Evolutionary conservation across 192 early-diverging fungal genomes (phyloP).

Genomic region (Mortierella antarctica): DNA sequence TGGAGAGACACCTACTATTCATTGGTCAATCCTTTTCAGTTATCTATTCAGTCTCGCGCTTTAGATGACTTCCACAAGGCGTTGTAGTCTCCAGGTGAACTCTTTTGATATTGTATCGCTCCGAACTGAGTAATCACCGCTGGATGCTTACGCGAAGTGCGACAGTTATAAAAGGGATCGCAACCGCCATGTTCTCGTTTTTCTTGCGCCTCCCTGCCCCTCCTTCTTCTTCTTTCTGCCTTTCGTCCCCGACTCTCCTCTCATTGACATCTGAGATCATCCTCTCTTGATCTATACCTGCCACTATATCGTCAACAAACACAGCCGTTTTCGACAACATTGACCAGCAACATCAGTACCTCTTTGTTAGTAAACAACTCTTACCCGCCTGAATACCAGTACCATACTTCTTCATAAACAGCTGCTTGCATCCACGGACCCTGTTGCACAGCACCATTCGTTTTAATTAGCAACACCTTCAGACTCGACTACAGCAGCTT

Average conservation of each 20-base stretch:
- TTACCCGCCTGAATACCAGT: neutral
- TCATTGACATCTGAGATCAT: neutral
- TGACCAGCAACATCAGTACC: neutral
- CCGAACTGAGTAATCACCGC: no score
- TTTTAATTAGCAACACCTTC: neutral
- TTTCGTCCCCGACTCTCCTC: neutral
- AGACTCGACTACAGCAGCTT: neutral
- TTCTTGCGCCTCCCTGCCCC: neutral
- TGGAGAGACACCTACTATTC: no score
- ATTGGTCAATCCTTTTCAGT: no score
- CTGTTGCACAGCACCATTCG: neutral
- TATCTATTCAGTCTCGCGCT: no score
- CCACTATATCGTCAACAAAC: neutral
- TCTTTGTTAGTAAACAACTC: slow-evolving; percentile 2
- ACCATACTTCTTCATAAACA: neutral
- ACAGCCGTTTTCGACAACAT: neutral
- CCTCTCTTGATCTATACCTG: neutral
- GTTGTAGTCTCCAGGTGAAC: no score
- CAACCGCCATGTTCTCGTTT: neutral
- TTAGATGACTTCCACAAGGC: no score
- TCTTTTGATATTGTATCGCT: no score
- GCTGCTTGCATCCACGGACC: slow-evolving; percentile 5
- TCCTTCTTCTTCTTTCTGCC: slow-evolving; percentile 1
- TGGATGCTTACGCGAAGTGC: no score
- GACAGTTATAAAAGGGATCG: slow-evolving; percentile 12